Percentiles rank a stretch among this genome's conserved stretches.
Evolutionary conservation across 1,284 basidiomycete species (phyloP).

Genomic region (Sporisorium reilianum): DNA sequence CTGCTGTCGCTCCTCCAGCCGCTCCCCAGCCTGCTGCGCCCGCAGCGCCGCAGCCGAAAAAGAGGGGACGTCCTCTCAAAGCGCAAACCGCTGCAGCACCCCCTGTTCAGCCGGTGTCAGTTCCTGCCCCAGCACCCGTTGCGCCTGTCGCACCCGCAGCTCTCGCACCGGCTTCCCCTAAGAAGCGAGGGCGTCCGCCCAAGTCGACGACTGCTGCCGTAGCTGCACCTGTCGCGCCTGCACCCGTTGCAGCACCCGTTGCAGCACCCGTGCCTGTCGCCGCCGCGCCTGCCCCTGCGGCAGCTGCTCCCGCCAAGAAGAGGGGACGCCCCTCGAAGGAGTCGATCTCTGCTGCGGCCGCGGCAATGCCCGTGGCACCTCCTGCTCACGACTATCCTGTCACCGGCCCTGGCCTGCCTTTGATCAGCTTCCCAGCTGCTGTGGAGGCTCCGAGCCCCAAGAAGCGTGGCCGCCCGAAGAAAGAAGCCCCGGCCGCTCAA

Average conservation of each 20-base stretch:
- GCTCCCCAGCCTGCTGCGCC: constrained; percentile 3
- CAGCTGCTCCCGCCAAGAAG: constrained; percentile 29
- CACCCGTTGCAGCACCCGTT: too few species aligned
- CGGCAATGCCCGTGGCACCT: constrained; percentile 1
- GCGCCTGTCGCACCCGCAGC: constrained; percentile 3
- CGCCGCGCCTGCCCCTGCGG: neutral
- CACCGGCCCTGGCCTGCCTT: constrained; percentile 8
- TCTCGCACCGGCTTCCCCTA: constrained; percentile 19
- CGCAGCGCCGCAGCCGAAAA: constrained; percentile 17
- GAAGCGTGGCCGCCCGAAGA: constrained; percentile 42
- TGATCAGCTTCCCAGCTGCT: neutral
- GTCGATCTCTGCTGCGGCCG: constrained; percentile 15
- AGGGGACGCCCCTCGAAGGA: constrained; percentile 41
- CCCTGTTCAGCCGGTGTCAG: neutral
- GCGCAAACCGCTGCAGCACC: neutral
- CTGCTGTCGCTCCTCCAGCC: constrained; percentile 4
- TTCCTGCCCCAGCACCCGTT: constrained; percentile 3
- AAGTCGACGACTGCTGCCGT: constrained; percentile 19
- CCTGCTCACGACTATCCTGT: constrained; percentile 1
- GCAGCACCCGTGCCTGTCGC: constrained; percentile 5
- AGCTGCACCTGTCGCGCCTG: constrained; percentile 3
- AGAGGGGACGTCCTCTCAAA: constrained; percentile 35
- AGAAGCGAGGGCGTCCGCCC: constrained; percentile 38
- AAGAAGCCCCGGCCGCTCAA: constrained; percentile 14
- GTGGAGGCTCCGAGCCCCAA: constrained; percentile 11